phyloP scores from a whole-genome alignment of 257 asterid genomes.

The Ilex asprella region DNA sequence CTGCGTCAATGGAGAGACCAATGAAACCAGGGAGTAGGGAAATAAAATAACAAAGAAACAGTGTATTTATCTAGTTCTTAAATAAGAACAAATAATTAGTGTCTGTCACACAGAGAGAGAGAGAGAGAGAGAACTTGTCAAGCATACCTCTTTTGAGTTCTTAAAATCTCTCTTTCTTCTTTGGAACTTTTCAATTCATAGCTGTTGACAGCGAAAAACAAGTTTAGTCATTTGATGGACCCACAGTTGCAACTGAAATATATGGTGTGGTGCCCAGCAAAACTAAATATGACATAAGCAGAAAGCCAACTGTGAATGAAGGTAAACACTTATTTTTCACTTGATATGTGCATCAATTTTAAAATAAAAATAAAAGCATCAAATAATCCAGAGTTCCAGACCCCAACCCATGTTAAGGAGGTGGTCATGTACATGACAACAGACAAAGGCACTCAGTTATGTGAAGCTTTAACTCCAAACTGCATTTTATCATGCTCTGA shows the following conservation, averaged over 20 bases:
- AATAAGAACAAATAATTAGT: background rate
- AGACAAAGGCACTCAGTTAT: too few relatives aligned
- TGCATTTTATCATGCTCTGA: too few relatives aligned
- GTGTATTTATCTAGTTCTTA: background rate
- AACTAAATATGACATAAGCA: background rate
- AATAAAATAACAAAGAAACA: background rate
- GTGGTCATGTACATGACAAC: too few relatives aligned
- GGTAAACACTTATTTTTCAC: too few relatives aligned
- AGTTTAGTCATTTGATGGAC: background rate
- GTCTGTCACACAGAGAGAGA: slow-evolving; percentile 2
- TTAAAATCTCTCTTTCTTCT: slow-evolving; percentile 67
- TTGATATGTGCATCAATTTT: too few relatives aligned
- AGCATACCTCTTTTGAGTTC: slow-evolving; percentile 54
- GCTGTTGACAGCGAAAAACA: slow-evolving; percentile 38
- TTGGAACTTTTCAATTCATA: slow-evolving; percentile 62
- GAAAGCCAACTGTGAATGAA: background rate
- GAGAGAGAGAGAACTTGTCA: slow-evolving; percentile 2
- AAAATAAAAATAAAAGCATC: too few relatives aligned
- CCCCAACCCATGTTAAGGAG: too few relatives aligned
- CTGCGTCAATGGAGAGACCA: slow-evolving; percentile 35
- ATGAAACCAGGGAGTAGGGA: background rate
- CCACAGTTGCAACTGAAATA: too few relatives aligned
- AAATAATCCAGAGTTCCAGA: too few relatives aligned
- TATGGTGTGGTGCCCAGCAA: background rate
- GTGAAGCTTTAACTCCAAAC: too few relatives aligned